Evolutionary conservation across 2,329 filamentous ascomycete species (phyloP), one percentile per base, ranked within the genome.

Genomic region (Curvularia verruculosa): DNA sequence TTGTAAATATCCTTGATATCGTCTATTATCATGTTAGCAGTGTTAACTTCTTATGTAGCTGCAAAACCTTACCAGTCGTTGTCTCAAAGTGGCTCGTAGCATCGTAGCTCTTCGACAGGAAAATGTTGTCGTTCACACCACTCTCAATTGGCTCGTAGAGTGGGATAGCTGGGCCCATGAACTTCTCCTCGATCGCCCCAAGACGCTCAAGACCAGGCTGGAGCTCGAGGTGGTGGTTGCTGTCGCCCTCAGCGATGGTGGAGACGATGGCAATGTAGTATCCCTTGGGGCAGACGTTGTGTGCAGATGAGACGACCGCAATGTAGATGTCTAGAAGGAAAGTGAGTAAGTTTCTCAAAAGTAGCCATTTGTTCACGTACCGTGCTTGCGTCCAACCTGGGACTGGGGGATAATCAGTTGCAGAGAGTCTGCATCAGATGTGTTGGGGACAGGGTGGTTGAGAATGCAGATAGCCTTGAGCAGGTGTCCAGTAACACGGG

Each of bases 241-340:
- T 88, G 60, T 88, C 82, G 43, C 88, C 89, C 83, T 99, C 96
- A 63, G 95, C 92, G 74, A 99, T 97, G 58, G 95, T 99, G 46
- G 92, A 96, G 65, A 99, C 94, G 60, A 98, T 99, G 70, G 95
- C 95, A 69, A 99, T 92, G 84, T 96, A 99, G 86, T 97, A 98
- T 60, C 94, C 94, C 85, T 96, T 96, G 71, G 96, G 95, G 82
- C 94, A 98, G 69, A 99, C 96, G 72, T 96, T 98, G 83, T 99
- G 96, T 36, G 93, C 91, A 37, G 91, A 92, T 1, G 93, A 97
- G 58, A 99, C 92, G 77, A 95, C 90, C 55, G 95, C 94, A 74
- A 99, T 89, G 84, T 99, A 99, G 74, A 99, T 93, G 75, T 98
- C 92, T 95, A 21, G 63, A 7, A 10, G 3, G 10, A n/a, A 21